A percentile compares a stretch with the other conserved stretches of the same genome.
Conservation (phyloP, 306 rosid species). For the Trichosanthes truncata region DNA sequence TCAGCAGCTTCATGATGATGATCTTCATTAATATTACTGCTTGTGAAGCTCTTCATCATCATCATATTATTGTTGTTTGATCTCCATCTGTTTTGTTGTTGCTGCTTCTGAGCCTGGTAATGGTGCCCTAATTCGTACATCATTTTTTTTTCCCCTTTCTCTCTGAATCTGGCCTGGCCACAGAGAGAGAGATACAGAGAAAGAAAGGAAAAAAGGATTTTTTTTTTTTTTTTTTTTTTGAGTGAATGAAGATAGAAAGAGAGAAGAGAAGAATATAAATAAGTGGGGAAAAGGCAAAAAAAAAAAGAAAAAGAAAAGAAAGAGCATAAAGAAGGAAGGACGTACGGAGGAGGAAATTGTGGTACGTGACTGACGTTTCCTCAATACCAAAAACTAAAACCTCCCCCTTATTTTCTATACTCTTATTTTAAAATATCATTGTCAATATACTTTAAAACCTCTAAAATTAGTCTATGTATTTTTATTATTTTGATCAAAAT, state of each 20-base stretch:
- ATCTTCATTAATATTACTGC: no score
- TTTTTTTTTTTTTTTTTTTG: neutral
- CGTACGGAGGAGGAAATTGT: conserved; percentile 20
- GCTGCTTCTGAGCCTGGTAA: neutral
- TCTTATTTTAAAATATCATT: no score
- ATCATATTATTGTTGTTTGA: neutral
- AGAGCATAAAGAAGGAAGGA: neutral
- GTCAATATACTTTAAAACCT: no score
- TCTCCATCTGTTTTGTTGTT: neutral
- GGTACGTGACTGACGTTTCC: neutral
- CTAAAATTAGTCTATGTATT: no score
- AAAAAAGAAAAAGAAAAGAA: neutral
- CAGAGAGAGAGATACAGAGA: neutral
- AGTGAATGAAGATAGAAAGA: neutral
- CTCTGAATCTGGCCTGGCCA: no score
- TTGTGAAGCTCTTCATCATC: neutral
- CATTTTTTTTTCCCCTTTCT: neutral
- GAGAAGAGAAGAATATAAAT: neutral
- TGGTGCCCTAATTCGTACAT: neutral
- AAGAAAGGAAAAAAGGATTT: neutral
- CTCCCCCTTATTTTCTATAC: neutral
- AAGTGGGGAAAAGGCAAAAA: no score
- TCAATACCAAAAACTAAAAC: neutral
- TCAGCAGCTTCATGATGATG: neutral
- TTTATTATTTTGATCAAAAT: no score